Evolutionary conservation across 2,329 filamentous ascomycete species (phyloP), one percentile per base, ranked within the genome.

Genomic region (Microdochium trichocladiopsis): DNA sequence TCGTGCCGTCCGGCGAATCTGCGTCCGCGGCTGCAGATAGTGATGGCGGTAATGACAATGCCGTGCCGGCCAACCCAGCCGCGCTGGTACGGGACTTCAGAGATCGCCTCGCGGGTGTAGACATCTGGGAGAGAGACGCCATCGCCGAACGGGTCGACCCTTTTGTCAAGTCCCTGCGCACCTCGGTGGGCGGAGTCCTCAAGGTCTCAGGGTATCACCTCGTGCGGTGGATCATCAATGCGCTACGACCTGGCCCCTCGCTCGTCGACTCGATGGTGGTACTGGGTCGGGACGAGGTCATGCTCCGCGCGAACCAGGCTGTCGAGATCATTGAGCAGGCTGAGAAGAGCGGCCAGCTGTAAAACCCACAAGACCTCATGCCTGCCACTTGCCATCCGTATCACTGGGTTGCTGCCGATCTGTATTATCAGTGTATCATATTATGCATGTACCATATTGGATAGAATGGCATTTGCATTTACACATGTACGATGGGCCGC

Each of bases 161-260:
- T n/a, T 52, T 64, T 37, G 48, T 64, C 28, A 55, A 59, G 18
- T 56, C 56, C 6, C 52, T 65, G 25, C 55, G 51, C 48, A 48
- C 55, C 2, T 24, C 48, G 11, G 24, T 52, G 5, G 51, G 37
- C 14, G 49, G 51, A 33, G n/a, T 33, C 25, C 12, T 51, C 23
- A 45, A 57, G 31, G 21, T 28, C 25, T 63, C 60, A 58, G 64
- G 64, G 8, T 64, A 59, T 55, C 56, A 59, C 21, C 53, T 65
- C 33, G 51, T 66, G 41, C 59, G 65, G 24, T 67, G 64, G 64
- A 52, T 63, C 21, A 4, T 67, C 2, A 54, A 43, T 10, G 65
- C 58, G 22, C 52, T 51, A 31, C 31, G 50, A 25, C 52, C 58
- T 3, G 65, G 65, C 2, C 61, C 63, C 31, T 52, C 55, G 18